Evolutionary conservation across 495 filamentous ascomycete genomes (phyloP), one percentile per base, ranked within the genome.

Genomic region (Penicillium canescens): DNA sequence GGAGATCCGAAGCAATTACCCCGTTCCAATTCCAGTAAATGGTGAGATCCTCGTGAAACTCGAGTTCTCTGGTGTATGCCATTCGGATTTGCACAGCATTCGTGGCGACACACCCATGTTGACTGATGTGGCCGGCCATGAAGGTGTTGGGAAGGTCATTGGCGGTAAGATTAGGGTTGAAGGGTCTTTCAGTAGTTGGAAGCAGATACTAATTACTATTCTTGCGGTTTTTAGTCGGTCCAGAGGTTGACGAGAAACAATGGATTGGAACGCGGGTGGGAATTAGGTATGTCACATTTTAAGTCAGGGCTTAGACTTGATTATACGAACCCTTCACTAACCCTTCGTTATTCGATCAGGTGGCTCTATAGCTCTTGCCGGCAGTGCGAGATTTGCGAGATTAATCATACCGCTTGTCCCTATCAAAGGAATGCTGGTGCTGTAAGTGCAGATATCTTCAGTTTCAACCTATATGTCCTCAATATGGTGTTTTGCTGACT

Each of bases 301-400:
- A 13, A 11, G 36, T 18, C n/a, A 13, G n/a, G 8, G 23, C 12
- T 6, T 13, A 16, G 2, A 3, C 7, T 44, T 20, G 24, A 21
- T 13, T 39, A 23, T 28, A 36, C 24, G 39, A 7, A 38, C n/a
- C 44, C 46, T 34, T 24, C 20, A 36, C 24, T 39, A 7, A 38
- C n/a, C 44, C 49, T 34, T 24, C 18, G 21, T 42, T 2, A 9
- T 21, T 9, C 18, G 35, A 34, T 16, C 40, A 76, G 73, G 45
- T 78, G 75, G 75, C 67, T 78, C 3, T 75, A 72, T 37, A 74
- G 70, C 50, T 73, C 74, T 36, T 78, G 75, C 28, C 43, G 74
- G 24, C 57, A 66, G 14, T 78, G 75, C 41, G 73, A 78, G 31
- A 75, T 78, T n/a, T 78, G 75, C 49, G 69, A 64, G 2, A 57